A percentile compares a stretch with the other conserved stretches of the same genome.
Evolutionary conservation across 108 stramenopile species (phyloP).

Genomic region (Parietichytrium sp.): DNA sequence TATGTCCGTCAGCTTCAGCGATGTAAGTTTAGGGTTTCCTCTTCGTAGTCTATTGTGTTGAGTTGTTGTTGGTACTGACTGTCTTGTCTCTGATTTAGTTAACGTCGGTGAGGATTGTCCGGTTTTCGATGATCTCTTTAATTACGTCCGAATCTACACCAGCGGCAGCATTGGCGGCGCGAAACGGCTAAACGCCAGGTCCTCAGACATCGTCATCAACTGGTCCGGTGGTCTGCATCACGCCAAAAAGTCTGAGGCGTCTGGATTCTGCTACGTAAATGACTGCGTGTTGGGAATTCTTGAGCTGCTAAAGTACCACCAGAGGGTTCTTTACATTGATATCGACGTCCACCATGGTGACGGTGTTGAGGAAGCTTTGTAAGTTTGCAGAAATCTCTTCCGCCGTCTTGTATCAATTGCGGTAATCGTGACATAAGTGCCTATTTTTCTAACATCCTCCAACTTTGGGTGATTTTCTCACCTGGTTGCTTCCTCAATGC

Average conservation of each 20-base stretch:
- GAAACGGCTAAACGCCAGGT: constrained; percentile 83
- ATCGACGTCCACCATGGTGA: constrained; percentile 99
- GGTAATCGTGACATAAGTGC: constrained; percentile 40
- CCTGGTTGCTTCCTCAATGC: constrained; percentile 79
- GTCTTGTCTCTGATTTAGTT: constrained; percentile 58
- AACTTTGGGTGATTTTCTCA: background rate
- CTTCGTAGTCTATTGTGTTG: background rate
- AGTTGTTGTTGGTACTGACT: background rate
- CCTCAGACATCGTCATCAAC: constrained; percentile 93
- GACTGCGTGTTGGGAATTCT: constrained; percentile 97
- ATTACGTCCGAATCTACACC: constrained; percentile 95
- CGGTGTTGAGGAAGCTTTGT: constrained; percentile 82
- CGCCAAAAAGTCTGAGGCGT: constrained; percentile 97
- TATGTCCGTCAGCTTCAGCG: constrained; percentile 78
- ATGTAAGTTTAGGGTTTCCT: background rate
- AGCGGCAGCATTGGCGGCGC: constrained; percentile 92
- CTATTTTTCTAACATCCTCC: constrained; percentile 46
- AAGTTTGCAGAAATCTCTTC: background rate
- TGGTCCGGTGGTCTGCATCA: constrained; percentile 99
- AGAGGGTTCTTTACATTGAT: constrained; percentile 99
- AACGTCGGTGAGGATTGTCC: constrained; percentile 99
- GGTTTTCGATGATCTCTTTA: constrained; percentile 96
- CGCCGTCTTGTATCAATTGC: background rate
- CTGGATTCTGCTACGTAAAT: constrained; percentile 99
- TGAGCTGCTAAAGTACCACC: constrained; percentile 95